Evolutionary conservation across 139 green algal species (phyloP).

Genomic region (Gonium pectorale): DNA sequence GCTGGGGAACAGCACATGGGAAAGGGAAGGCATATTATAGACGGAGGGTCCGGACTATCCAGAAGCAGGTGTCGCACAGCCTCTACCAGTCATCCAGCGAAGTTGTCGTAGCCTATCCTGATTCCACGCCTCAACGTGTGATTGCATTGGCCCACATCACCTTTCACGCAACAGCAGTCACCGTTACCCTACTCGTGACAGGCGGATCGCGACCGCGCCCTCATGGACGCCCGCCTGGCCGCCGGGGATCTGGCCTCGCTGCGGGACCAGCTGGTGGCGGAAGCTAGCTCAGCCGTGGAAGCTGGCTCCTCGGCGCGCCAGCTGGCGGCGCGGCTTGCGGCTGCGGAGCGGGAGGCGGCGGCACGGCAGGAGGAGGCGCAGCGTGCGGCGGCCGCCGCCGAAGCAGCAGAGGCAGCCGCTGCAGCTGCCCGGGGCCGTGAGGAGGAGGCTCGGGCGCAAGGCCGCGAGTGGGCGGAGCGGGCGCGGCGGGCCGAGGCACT

Average conservation of each 20-base stretch:
- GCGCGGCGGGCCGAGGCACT: conserved; percentile 64
- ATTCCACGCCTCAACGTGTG: too few relatives aligned
- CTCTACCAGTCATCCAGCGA: too few relatives aligned
- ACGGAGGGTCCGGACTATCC: too few relatives aligned
- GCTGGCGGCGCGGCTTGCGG: conserved; percentile 37
- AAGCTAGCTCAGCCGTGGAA: conserved; percentile 9
- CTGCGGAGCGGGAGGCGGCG: conserved; percentile 36
- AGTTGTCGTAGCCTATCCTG: too few relatives aligned
- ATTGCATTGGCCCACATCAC: too few relatives aligned
- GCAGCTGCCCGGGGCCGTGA: conserved; percentile 48
- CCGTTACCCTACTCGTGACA: conserved; percentile 3
- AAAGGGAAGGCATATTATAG: too few relatives aligned
- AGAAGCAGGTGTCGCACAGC: too few relatives aligned
- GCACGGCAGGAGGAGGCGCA: conserved; percentile 54
- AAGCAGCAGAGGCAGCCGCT: conserved; percentile 42
- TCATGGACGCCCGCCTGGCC: conserved; percentile 11
- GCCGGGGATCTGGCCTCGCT: conserved; percentile 37
- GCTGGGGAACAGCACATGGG: too few relatives aligned
- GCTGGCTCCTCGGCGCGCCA: conserved; percentile 23
- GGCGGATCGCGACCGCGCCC: conserved; percentile 42
- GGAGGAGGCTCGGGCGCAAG: conserved; percentile 60
- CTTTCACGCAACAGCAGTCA: too few relatives aligned
- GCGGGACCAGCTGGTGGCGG: conserved; percentile 39
- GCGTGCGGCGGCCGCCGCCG: conserved; percentile 3
- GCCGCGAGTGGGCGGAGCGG: conserved; percentile 65